These are phyloP conservation scores for Priceomyces medius DNA, from an alignment of 805 yeast species.

Conservation along the genomic window DNA sequence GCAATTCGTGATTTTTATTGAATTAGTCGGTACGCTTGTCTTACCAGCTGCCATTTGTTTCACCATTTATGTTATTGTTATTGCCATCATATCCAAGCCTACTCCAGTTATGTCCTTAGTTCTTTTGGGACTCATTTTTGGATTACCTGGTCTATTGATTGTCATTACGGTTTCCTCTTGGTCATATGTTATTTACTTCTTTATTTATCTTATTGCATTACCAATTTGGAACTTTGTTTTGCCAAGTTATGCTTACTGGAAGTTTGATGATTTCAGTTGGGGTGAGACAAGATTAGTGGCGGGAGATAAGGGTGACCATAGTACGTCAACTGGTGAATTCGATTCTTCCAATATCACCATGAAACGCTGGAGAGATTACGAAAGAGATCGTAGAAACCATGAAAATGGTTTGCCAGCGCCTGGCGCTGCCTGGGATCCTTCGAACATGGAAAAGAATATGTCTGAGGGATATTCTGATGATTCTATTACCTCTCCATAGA, in stretches of 20 bases:
- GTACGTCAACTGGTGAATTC: conserved; percentile 73
- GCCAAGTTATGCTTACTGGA: conserved; percentile 89
- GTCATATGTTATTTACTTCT: conserved; percentile 75
- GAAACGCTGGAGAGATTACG: conserved; percentile 95
- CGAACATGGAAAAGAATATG: conserved; percentile 25
- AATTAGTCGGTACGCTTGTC: conserved; percentile 82
- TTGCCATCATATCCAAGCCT: conserved; percentile 68
- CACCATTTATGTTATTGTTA: conserved; percentile 73
- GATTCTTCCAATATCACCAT: conserved; percentile 88
- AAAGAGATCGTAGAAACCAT: conserved; percentile 56
- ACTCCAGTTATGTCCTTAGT: conserved; percentile 77
- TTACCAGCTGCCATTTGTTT: conserved; percentile 85
- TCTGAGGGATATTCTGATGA: conserved; percentile 27
- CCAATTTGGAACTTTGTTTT: conserved; percentile 94
- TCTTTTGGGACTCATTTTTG: conserved; percentile 74
- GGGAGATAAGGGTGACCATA: conserved; percentile 66
- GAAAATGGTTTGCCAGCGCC: conserved; percentile 32
- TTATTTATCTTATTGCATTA: conserved; percentile 71
- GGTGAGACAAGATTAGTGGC: conserved; percentile 87
- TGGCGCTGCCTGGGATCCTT: conserved; percentile 47
- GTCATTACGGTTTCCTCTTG: conserved; percentile 75
- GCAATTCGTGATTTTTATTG: conserved; percentile 87
- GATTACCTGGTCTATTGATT: conserved; percentile 80
- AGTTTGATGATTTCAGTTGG: conserved; percentile 95
- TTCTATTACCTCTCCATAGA: conserved; percentile 12